Evolutionary conservation across 257 asterid genomes (phyloP), one percentile per base, ranked within the genome.

Genomic region (Solanum virginianum): DNA sequence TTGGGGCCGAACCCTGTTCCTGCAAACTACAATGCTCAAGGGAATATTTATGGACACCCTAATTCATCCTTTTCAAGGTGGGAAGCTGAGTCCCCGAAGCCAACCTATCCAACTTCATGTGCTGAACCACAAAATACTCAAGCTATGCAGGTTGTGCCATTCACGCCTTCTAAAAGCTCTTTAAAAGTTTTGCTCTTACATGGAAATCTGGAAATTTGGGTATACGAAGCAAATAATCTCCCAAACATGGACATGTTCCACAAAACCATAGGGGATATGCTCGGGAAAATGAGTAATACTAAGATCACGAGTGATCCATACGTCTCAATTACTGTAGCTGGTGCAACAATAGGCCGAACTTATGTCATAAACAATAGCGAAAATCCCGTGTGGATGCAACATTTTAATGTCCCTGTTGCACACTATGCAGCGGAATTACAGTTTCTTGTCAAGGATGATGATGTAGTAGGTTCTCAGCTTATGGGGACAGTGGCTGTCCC

Each of bases 181-280:
- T 81, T 90, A 86, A 97, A 90, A 89, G 90, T 92, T 83, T 83
- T 95, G 87, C 97, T 94, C 62, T 88, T 97, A 59, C 99, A 97
- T 20, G 99, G 99, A 39, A 91, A 95, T 90, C 91, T 97, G 88
- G 99, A 97, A 82, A 90, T 97, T 59, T 94, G 95, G 95, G 92
- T 97, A 24, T 81, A 87, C 56, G 98, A 94, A 84, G 99, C 99
- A 4, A 97, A 95, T 84, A 94, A 97, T 89, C 98, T 97, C 80
- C 99, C 99, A 26, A 97, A 97, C 91, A 95, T 97, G 99, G 99
- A 95, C 87, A 97, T 97, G 99, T 94, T 97, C 88, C 99, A 94
- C 90, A 95, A 90, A 88, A 97, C 98, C 14, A 24, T 97, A 16
- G 98, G 98, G 53, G 99, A 97, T 84, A 86, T 97, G 98, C 90